Base-by-base conservation (phyloP, 345 rosid genomes). In the Eucalyptus pumila region DNA sequence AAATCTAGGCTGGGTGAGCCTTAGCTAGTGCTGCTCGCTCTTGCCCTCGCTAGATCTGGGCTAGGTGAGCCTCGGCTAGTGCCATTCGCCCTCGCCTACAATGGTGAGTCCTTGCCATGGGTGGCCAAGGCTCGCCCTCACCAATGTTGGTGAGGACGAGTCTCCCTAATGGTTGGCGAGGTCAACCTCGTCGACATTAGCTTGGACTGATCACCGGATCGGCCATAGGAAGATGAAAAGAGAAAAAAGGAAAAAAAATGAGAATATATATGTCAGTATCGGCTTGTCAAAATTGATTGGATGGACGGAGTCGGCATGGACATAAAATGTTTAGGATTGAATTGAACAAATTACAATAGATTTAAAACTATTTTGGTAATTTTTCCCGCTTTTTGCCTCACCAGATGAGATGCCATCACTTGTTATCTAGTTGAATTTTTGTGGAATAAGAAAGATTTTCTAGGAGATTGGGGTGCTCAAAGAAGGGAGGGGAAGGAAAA, bases 151-250 rank as follows among this genome's bases (percentile, higher is more conserved):
- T 1, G 5, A 52, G 26, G 58, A 52, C 0, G 26, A 52, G 58
- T 26, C 26, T 52, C 26, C 58, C 26, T 0, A 19, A 52, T 52
- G 58, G 58, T 52, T 0, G 11, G 11, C 0, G 11, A 52, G 58
- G 11, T 52, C 5, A 3, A 52, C 56, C 11, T 52, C 1, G 1
- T 52, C 1, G 1, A 21, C 5, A 4, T 4, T 52, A 52, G 11
- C 58, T 21, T 52, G 5, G 58, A 52, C 0, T 8, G 1, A 4
- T 52, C 11, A 0, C 0, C 0, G 26, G 26, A 52, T 1, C 0
- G 11, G 58, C 26, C 58, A 21, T 52, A 52, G 56, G 56, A 52
- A 52, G 24, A 52, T 7, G 10, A 52, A 52, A 52, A 19, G 56
- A 51, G 54, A 9, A 52, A 52, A 52, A 52, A 19, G 4, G 23